These are phyloP conservation scores for Colletotrichum sp. DNA, from an alignment of 2,329 filamentous ascomycete genomes.

Conservation along the genomic window DNA sequence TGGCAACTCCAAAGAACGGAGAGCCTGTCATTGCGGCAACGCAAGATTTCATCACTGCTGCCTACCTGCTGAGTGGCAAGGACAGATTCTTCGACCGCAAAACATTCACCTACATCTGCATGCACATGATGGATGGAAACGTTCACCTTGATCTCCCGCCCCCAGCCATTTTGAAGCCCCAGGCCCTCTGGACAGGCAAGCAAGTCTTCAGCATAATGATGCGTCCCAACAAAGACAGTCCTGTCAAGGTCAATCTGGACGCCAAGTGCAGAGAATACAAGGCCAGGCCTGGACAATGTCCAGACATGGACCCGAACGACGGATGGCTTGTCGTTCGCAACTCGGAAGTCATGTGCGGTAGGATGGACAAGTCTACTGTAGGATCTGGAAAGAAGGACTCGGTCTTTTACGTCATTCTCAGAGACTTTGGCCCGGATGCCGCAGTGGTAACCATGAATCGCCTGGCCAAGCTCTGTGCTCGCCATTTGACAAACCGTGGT, in stretches of 20 bases:
- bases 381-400: constrained; percentile 97
- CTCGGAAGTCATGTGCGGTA: constrained; percentile 95
- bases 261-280: constrained; percentile 87
- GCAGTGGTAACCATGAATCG: constrained; percentile 94
- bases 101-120: constrained; percentile 87
- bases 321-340: constrained; percentile 93
- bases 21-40: constrained; percentile 99
- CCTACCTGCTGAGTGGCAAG: constrained; percentile 89
- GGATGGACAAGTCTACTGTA: constrained; percentile 98
- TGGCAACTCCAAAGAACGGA: constrained; percentile 95
- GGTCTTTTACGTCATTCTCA: constrained; percentile 93
- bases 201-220: constrained; percentile 93
- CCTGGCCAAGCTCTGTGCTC: constrained; percentile 86
- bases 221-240: constrained; percentile 84
- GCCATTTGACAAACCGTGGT: constrained; percentile 86
- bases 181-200: constrained; percentile 94
- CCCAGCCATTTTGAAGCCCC: constrained; percentile 84
- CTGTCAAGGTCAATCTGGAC: constrained; percentile 88
- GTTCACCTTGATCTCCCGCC: constrained; percentile 84
- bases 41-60: constrained; percentile 97
- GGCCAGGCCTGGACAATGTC: constrained; percentile 58
- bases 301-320: constrained; percentile 85
- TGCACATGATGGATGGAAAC: constrained; percentile 88
- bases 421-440: constrained; percentile 90
- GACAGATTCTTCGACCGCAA: constrained; percentile 91